These are phyloP conservation scores for Tagetes erecta DNA, from an alignment of 129 eudicot species.

Conservation along the genomic window DNA sequence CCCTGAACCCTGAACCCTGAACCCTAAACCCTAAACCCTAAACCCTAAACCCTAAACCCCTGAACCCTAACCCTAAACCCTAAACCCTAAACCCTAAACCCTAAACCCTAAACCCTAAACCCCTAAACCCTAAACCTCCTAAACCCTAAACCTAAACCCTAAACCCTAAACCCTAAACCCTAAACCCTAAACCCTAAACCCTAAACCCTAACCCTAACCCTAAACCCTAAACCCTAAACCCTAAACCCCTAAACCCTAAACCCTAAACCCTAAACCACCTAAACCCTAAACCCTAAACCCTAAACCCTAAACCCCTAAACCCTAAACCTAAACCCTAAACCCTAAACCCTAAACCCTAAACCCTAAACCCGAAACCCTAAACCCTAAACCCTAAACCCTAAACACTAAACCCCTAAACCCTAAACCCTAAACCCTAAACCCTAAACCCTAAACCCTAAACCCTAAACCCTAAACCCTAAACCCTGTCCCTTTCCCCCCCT, in stretches of 20 bases:
- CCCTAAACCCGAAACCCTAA: conserved; percentile 1
- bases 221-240: conserved; percentile 3
- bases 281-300: neutral
- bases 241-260: conserved; percentile 3
- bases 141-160: neutral
- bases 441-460: neutral
- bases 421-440: neutral
- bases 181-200: neutral
- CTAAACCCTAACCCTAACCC: conserved; percentile 4
- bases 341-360: conserved; percentile 3
- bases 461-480: conserved; percentile 1
- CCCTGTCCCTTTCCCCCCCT: neutral
- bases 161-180: conserved; percentile 1
- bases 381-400: conserved; percentile 3
- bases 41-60: neutral
- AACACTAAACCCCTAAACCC: too few relatives aligned
- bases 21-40: conserved; percentile 1
- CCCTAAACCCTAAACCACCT: too few relatives aligned
- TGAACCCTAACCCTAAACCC: neutral
- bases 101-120: neutral
- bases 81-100: conserved; percentile 1
- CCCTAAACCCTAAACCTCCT: neutral
- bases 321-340: too few relatives aligned
- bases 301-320: conserved; percentile 2
- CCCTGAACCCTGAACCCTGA: neutral